Base-by-base conservation (phyloP, 768 basidiomycete species). In the Lactarius indigo region DNA sequence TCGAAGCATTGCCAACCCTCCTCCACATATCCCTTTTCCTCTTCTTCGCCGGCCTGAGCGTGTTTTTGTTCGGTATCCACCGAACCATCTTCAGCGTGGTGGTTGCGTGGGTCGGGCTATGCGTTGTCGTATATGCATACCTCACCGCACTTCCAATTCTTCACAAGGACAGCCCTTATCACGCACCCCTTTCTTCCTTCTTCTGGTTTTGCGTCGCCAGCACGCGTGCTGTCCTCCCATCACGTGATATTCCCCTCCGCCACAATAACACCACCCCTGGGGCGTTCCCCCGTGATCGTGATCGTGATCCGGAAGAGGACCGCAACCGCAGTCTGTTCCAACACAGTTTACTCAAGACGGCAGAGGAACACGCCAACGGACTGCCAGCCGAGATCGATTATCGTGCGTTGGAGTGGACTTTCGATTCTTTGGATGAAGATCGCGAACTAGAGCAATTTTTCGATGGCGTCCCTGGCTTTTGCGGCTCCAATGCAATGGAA, bases 11-110 rank as follows among this genome's bases (percentile, higher is more conserved):
- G 5, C 68, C 69, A 9, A 17, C 61, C 0, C 30, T 70, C 10
- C 39, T 70, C 7, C 66, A 69, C 20, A 26, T 68, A 2, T 68
- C 69, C 13, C 56, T 69, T 33, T 68, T 61, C 63, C 50, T 70
- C 12, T 70, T 70, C 59, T 60, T 70, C n/a, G 20, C 39, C 3
- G 68, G 69, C 5, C 68, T 70, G 18, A 1, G 56, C n/a, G n/a
- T 64, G 17, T 69, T 68, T 28, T 37, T 70, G 26, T 68, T 59
- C 26, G 57, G 57, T 18, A 47, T 69, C n/a, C 15, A 70, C 33
- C 15, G 28, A 17, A 44, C 61, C 1, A 47, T 68, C 8, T 64
- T 64, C 37, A 52, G 8, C 1, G 57, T 23, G 5, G 57, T n/a
- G 7, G 12, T 23, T 1, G 57, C 20, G 26, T 64, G 63, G 57